Base-by-base conservation (phyloP, 257 asterid species). In the Przewalskia tangutica region DNA sequence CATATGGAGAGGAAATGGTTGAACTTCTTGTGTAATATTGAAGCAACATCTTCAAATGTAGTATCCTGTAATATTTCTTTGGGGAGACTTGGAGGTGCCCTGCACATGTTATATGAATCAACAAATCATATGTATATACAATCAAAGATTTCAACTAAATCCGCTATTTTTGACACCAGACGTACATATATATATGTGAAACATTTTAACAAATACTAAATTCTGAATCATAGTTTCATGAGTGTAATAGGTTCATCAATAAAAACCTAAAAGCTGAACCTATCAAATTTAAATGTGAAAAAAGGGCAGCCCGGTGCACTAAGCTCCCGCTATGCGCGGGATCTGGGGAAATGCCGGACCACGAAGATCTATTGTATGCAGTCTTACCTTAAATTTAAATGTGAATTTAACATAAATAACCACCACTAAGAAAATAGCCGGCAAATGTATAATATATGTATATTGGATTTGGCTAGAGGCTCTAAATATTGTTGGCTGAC, bases 31-130 rank as follows among this genome's bases (percentile, higher is more conserved):
- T 86, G 92, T 14, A 85, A 27, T 18, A 36, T 82, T 55, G 85
- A 78, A 44, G 85, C 91, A 38, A 83, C 77, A 42, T 84, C 85
- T 64, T 44, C 84, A 48, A 84, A 83, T 66, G 86, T 75, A 7
- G 92, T 82, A 18, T 89, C 92, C 16, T 79, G 81, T 59, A 85
- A 65, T 16, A 85, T 53, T 48, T 84, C 77, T 32, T 63, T 79
- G 2, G 89, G 90, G 36, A 91, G 83, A 10, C 79, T 83, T 2
- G 95, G 93, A 53, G 93, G 91, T 50, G 82, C 65, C 93, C 93
- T 91, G 88, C 20, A 83, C 51, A 80, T 76, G n/a, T 17, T 13
- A 23, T 38, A 16, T 9, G 32, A 53, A 55, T 62, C 53, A 34
- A 46, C 10, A 16, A 62, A 80, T 70, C 4, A 17, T 48, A 54